Evolutionary conservation across 1,284 basidiomycete genomes (phyloP), one percentile per base, ranked within the genome.

Genomic region (Vanrija sp.): DNA sequence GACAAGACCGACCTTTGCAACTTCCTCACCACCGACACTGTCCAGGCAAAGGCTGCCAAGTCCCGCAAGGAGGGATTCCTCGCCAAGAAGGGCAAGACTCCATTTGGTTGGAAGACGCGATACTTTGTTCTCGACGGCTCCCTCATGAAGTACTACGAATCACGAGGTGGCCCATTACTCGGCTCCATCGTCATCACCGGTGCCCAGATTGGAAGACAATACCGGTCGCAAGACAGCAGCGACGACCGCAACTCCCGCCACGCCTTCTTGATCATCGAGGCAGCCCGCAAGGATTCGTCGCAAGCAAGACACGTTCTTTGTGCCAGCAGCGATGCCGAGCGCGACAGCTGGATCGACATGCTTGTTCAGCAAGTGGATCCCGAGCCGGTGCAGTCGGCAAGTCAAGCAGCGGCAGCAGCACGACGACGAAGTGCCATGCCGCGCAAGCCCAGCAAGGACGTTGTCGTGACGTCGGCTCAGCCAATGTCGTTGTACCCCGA

Each of bases 21-120:
- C 4, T 98, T 98, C 78, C 84, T 98, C 64, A 93, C 87, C 27
- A 89, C 88, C 9, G 92, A 95, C 67, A 83, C 93, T 53, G 83
- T 92, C 15, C 85, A 89, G 68, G 82, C 82, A 4, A 88, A 86
- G 37, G 85, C 87, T 77, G 94, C 89, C 76, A 89, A 88, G 75
- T 88, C 84, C n/a, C 86, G 88, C 78, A 96, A 92, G 76, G 93
- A 93, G 76, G 95, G 95, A 19, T 98, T 95, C 75, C 79, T 97
- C 44, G 97, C 95, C 24, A 98, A 98, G 77, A 84, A 93, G 61
- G 94, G 94, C 19, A 92, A 96, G 78, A 96, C 92, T 68, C 41
- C 41, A 20, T 94, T 98, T 74, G 93, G 93, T 49, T 96, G 93
- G 93, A 94, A 94, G 71, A 92, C 91, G 27, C 82, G 95, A 42